Evolutionary conservation across 2,329 filamentous ascomycete genomes (phyloP), one percentile per base, ranked within the genome.

Genomic region (Magnaporthiopsis rhizophila): DNA sequence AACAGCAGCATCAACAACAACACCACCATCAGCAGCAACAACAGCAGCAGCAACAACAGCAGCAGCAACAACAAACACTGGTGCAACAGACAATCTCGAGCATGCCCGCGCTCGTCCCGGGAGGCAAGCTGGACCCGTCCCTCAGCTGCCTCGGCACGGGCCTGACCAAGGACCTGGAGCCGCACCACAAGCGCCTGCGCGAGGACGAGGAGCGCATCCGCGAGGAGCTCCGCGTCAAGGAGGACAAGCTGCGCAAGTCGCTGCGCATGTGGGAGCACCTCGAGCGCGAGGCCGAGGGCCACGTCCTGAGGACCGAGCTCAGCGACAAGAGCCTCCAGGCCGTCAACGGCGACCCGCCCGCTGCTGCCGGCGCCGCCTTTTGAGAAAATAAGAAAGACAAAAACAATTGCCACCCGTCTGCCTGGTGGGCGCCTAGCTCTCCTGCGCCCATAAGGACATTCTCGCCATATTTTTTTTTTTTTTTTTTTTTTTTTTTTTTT

Each of bases 121-220:
- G 58, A 24, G 84, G 84, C 34, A 85, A 84, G 68, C 70, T 83
- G 26, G 83, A 85, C 65, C 77, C 80, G 1, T 72, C 75, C 24
- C 74, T 80, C 69, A 71, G 77, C 1, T 76, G 81, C 2, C 68
- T 82, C 58, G 72, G 72, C 9, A 76, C 77, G 0, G 81, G 83
- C 21, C 79, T 86, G 30, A 77, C 80, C 38, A 79, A 80, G 13
- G 84, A 86, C 58, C 73, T 85, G 21, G 82, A 85, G 66, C 72
- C 78, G n/a, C 82, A 85, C 71, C 81, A 79, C 68, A 76, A 78
- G 45, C 82, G 82, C 65, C 76, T 86, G 13, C 79, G 78, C 65
- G 83, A 86, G 56, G 84, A 87, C 59, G 84, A 86, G 69, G 84
- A 86, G 71, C 81, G 80, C 66, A 69, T 85, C 50, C 78, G 84